Evolutionary conservation across 2,329 filamentous ascomycete genomes (phyloP).

Genomic region (Colletotrichum limetticola): DNA sequence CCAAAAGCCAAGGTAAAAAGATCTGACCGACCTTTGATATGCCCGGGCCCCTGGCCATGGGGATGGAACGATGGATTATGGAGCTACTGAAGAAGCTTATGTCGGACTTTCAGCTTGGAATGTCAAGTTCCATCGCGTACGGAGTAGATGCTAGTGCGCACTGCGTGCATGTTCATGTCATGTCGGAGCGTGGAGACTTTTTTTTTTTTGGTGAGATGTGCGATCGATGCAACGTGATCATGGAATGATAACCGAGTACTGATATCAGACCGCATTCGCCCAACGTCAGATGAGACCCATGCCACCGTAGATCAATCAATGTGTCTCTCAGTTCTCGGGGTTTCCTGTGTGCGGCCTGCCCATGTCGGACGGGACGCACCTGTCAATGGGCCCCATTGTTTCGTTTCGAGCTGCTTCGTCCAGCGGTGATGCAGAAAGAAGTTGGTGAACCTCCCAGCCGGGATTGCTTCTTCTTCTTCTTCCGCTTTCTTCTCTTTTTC

Average conservation of each 20-base stretch:
- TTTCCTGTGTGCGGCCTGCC: background rate
- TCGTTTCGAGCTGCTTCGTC: background rate
- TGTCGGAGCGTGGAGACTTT: background rate
- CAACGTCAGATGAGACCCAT: slow-evolving; percentile 17
- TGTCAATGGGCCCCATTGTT: background rate
- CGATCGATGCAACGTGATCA: background rate
- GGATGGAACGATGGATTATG: no score
- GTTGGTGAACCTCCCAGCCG: background rate
- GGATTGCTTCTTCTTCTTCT: background rate
- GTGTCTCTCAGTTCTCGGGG: background rate
- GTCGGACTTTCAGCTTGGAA: background rate
- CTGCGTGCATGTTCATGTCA: background rate
- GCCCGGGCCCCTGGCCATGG: background rate
- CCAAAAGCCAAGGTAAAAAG: background rate
- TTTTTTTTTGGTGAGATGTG: background rate
- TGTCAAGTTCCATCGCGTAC: background rate
- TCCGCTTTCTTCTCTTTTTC: no score
- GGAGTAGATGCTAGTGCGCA: no score
- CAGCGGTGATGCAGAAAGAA: no score
- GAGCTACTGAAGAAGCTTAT: background rate
- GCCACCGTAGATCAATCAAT: background rate
- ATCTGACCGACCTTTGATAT: no score
- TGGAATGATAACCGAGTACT: background rate
- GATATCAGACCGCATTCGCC: slow-evolving; percentile 2
- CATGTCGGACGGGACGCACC: background rate